phyloP scores from a whole-genome alignment of 2,329 filamentous ascomycete genomes.

The Botrytis medusae region DNA sequence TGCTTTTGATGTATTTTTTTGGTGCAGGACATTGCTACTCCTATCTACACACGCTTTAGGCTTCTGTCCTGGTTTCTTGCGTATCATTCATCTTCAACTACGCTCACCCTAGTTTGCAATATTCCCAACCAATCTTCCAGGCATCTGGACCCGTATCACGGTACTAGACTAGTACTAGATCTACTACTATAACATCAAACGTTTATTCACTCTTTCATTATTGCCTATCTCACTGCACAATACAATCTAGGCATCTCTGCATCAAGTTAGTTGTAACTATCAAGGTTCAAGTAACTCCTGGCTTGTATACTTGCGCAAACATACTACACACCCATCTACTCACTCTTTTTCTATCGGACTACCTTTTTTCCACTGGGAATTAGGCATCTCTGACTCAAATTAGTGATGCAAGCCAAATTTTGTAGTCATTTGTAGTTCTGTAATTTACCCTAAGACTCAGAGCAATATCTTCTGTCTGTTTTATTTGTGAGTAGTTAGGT shows the following conservation, averaged over 20 bases:
- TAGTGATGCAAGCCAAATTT: background rate
- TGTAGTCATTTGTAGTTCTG: background rate
- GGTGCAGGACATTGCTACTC: background rate
- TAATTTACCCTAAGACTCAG: background rate
- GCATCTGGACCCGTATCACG: too few relatives aligned
- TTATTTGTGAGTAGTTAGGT: background rate
- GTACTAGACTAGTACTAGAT: background rate
- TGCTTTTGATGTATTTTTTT: background rate
- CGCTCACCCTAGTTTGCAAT: background rate
- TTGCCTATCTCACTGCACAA: too few relatives aligned
- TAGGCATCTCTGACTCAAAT: background rate
- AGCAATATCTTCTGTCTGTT: background rate
- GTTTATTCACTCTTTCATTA: background rate
- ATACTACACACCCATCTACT: background rate
- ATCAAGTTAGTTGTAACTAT: background rate
- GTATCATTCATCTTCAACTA: background rate
- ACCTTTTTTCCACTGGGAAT: background rate
- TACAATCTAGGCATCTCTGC: background rate
- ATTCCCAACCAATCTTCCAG: background rate
- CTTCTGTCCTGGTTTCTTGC: background rate
- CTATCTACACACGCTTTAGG: background rate
- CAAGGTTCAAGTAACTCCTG: background rate
- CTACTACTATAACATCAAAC: background rate
- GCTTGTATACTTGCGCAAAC: background rate
- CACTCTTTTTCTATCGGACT: background rate